Evolutionary conservation across 2,329 filamentous ascomycete species (phyloP), one percentile per base, ranked within the genome.

Genomic region (Talaromyces amestolkiae): DNA sequence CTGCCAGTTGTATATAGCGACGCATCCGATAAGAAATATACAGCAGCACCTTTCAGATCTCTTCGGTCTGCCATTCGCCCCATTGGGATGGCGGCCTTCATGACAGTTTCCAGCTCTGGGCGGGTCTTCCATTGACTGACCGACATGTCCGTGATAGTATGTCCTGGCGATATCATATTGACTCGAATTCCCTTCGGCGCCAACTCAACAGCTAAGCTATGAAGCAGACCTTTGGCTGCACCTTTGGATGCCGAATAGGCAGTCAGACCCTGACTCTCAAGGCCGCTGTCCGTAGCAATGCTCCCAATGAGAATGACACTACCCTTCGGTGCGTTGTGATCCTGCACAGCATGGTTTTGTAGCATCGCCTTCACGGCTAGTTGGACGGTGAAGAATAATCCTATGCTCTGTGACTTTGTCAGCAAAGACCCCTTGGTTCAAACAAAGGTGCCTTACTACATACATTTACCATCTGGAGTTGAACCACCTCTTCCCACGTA

Each of bases 81-180:
- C 7, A 43, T 43, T 43, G 41, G 41, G 41, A 43, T 19, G 3
- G 41, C 41, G 41, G 17, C n/a, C 41, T 43, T 43, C 41, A 43
- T 43, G 41, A n/a, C 41, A 43, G 7, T 10, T 43, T 43, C 41
- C 7, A 79, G 74, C 51, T 79, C 72, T 27, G 73, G 72, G 5
- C 76, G 76, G 68, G 75, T 73, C n/a, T 71, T 70, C 54, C 74
- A 61, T 9, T 75, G 66, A 51, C 72, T 70, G 27, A 72, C 72
- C 43, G 75, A 73, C n/a, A 76, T 66, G 37, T 77, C 72, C 3
- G 76, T 77, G 56, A 72, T 72, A 65, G 68, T 72, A 64, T 74
- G 74, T 3, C 78, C 78, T 1, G 78, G 78, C 47, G 75, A 76
- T 3, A 80, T 69, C 22, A 74, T 76, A 69, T 80, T 80, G 43